Evolutionary conservation across 163 green algal genomes (phyloP), one percentile per base, ranked within the genome.

Genomic region (Scenedesmus sp.): DNA sequence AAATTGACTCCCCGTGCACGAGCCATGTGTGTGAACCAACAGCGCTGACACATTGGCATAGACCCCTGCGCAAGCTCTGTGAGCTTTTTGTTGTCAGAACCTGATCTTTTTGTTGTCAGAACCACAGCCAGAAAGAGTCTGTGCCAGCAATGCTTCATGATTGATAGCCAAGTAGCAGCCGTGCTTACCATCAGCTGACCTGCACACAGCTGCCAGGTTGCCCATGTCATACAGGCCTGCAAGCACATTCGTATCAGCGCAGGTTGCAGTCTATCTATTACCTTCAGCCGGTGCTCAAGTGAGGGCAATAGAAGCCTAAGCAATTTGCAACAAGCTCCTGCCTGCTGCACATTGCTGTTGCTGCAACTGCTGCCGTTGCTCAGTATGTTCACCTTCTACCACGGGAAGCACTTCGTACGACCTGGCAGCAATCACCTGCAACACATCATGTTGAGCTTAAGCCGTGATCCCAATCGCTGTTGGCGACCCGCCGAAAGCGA

Each of bases 171-270:
- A 35, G 26, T 18, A 68, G 16, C 42, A 51, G 49, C 65, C 78
- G 42, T 42, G 15, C 95, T 79, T 73, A 97, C 95, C 97, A 65
- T 99, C 97, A 30, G 97, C 96, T 61, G 94, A 96, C 7, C 97
- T 93, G 89, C 95, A 98, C 2, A 99, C 96, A 12, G 97, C 97
- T 22, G 96, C 95, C 13, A 99, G 86, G 91, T 99, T 99, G 15
- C 97, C 97, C 91, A 97, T 95, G 92, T 99, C 97, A 86, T 97
- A 95, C 90, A 95, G 16, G 15, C 92, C 88, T 97, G 93, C 68
- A 93, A 24, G 24, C 93, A 78, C 92, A 78, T 9, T 18, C 30
- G 18, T 4, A 70, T 51, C 26, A 89, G 35, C 40, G 92, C 42
- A 42, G 20, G 49, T n/a, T n/a, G 26, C 26, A 73, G 51, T 22